A percentile compares a stretch with the other conserved stretches of the same genome.
Conservation (phyloP, 495 filamentous ascomycete species). For the Lepidopterella palustris region DNA sequence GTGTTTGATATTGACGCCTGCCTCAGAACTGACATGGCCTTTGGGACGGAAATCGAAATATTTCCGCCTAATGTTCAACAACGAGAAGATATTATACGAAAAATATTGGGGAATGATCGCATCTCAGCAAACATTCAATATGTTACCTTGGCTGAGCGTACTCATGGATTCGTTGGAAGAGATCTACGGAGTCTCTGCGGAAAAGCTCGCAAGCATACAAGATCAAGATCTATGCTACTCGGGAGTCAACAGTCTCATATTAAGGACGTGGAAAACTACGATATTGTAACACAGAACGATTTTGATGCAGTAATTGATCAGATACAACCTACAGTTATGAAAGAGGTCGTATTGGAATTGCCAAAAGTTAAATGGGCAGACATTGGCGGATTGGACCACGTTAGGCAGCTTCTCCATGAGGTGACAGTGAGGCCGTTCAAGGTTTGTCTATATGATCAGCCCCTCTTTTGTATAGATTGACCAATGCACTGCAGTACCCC, state of each 20-base stretch:
- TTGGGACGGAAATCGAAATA: constrained; percentile 62
- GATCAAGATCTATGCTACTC: no score
- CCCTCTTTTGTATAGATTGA: constrained; percentile 25
- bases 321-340: constrained; percentile 77
- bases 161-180: constrained; percentile 63
- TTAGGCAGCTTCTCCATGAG: constrained; percentile 63
- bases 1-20: constrained; percentile 65
- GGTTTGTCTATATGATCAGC: constrained; percentile 39
- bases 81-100: constrained; percentile 55
- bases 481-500: constrained; percentile 19
- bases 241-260: no score
- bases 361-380: constrained; percentile 84
- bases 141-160: constrained; percentile 46
- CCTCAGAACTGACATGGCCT: constrained; percentile 37
- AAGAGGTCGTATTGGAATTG: constrained; percentile 80
- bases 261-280: constrained; percentile 3
- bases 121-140: constrained; percentile 29
- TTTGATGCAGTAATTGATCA: constrained; percentile 49
- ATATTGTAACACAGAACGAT: constrained; percentile 41
- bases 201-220: neutral
- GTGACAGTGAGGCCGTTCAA: constrained; percentile 61
- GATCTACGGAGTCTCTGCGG: constrained; percentile 42
- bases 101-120: constrained; percentile 12
- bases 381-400: constrained; percentile 79
- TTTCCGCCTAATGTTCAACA: constrained; percentile 58